Base-by-base conservation (phyloP, 345 rosid species). In the Eutrema yunnanense region DNA sequence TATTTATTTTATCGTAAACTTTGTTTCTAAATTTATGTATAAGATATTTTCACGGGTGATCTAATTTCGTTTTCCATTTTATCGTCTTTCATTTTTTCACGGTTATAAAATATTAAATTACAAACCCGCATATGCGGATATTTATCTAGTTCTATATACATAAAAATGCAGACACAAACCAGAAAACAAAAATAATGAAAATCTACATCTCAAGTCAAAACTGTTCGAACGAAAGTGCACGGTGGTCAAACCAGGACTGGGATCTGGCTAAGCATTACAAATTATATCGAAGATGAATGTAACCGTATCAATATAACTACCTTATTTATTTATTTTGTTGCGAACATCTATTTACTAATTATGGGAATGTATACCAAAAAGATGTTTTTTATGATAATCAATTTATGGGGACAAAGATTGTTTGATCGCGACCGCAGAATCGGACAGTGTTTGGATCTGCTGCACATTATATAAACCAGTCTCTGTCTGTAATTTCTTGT, bases 381-480 rank as follows among this genome's bases (percentile, higher is more conserved):
- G 3, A 58, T 8, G 1, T 2, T 4, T 6, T 34, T 7, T 55
- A 33, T 55, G 34, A 42, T 64, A 4, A 32, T 30, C 0, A 30
- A 30, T 30, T 30, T 44, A 55, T 55, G 71, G 26, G 26, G 26
- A 46, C 71, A 73, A 47, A 47, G 67, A 57, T 74, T 30, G 61
- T 49, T 58, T 66, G 53, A 66, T 40, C 4, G 53, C 59, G 78
- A 49, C 44, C 51, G 57, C 66, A 57, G 37, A 73, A 65, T 73
- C 72, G 1, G 67, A 30, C 37, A 65, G 60, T 48, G 77, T 65
- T 57, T 73, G 72, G 52, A 36, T 43, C 44, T 65, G 71, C 56
- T 56, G 71, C 40, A 46, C 43, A 55, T 69, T 32, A 46, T 16
- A 44, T 30, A 26, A 65, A 19, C 57, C 66, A 57, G 44, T 47